Base-by-base conservation (phyloP, 192 early-diverging fungal genomes). In the Linnemannia schmuckeri region DNA sequence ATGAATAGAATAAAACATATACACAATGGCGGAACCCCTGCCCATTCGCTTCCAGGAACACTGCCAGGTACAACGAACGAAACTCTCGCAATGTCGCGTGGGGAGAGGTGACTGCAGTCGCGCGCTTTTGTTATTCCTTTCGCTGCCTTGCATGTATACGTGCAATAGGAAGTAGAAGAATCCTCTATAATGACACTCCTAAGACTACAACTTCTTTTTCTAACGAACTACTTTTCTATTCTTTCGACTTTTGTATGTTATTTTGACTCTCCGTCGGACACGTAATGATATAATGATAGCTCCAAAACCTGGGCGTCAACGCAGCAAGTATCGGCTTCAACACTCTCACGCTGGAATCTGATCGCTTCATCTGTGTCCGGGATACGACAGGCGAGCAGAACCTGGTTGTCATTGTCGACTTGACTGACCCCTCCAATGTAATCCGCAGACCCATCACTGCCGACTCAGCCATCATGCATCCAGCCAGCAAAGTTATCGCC, bases 401-500 rank as follows among this genome's bases (percentile, higher is more conserved):
- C 90, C 96, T 97, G 83, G 97, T 99, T 42, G 97, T 97, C 66
- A 98, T 99, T 79, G 92, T 99, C 47, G 98, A 99, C 90, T 91
- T 99, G 91, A 92, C 93, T 72, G 94, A 99, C 80, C 93, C 94
- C 41, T 90, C 91, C 70, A 96, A 96, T 82, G 89, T 97, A 46
- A 91, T 96, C 75, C 94, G 97, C 70, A 90, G 97, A 81, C 96
- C 96, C 70, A 99, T 99, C 87, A 96, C 97, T 70, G 98, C 98
- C 15, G 98, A 99, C 83, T 97, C 97, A 24, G 98, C 97, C 54
- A 98, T 99, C 84, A 99, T 99, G 98, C 97, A 99, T 87, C 98
- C 98, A 17, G 93, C 93, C 52, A 92, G 92, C 83, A 97, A 97
- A 87, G 95, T 98, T 81, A 97, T 99, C 81, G 98, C 98, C 8